Evolutionary conservation across 768 basidiomycete genomes (phyloP).

Genomic region (Agaricus blazei): DNA sequence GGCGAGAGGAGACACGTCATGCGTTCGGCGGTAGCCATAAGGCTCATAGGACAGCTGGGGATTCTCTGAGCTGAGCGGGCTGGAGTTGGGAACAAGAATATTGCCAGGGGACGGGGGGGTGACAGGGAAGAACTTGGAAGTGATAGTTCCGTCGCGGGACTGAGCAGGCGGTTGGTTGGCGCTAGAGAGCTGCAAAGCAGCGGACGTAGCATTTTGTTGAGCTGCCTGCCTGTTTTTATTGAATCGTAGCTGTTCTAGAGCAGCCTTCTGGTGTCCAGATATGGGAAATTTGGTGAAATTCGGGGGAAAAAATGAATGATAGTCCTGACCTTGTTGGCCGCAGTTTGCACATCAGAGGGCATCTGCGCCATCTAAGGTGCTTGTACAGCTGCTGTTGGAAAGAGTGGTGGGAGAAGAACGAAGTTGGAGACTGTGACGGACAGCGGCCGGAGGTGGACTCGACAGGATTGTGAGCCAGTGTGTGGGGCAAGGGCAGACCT

Average conservation of each 20-base stretch:
- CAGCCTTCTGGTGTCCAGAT: constrained; percentile 30
- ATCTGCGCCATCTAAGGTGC: constrained; percentile 26
- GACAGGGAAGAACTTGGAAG: constrained; percentile 55
- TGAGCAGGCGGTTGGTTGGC: constrained; percentile 49
- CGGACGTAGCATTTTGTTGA: constrained; percentile 19
- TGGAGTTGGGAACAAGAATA: constrained; percentile 75
- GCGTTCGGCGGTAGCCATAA: constrained; percentile 26
- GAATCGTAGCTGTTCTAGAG: constrained; percentile 44
- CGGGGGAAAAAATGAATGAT: constrained; percentile 2
- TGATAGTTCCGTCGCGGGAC: constrained; percentile 70
- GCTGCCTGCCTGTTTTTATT: constrained; percentile 31
- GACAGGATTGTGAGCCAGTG: constrained; percentile 11
- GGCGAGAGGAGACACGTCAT: constrained; percentile 40
- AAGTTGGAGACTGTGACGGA: constrained; percentile 15
- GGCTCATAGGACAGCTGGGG: constrained; percentile 33
- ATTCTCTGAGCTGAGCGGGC: constrained; percentile 45
- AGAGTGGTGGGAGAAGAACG: constrained; percentile 17
- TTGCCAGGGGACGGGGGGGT: constrained; percentile 44
- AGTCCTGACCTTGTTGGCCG: constrained; percentile 47
- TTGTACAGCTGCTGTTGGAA: constrained; percentile 9
- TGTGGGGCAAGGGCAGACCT: constrained; percentile 6
- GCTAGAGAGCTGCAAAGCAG: constrained; percentile 17
- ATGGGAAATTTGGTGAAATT: constrained; percentile 15
- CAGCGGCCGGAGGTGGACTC: constrained; percentile 23
- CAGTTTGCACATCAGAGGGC: constrained; percentile 41